Base-by-base conservation (phyloP, 202 grass and related monocot species). In the Elaeis oleifera region DNA sequence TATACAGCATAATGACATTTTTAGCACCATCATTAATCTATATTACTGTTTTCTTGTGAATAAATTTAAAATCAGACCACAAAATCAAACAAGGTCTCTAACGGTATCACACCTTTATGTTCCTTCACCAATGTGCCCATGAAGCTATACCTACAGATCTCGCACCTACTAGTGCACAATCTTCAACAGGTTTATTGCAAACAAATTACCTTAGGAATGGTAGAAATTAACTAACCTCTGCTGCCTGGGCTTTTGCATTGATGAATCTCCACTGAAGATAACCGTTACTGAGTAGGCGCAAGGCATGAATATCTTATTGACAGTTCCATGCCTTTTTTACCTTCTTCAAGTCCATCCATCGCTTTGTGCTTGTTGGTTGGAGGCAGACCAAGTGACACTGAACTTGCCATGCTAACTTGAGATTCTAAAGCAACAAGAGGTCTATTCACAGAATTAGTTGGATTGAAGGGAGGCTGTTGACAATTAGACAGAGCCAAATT, bases 191-290 rank as follows among this genome's bases (percentile, higher is more conserved):
- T 20, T 20, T 20, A 20, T 20, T 20, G 20, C 20, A 20, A 20
- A 28, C 5, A 28, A 4, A 28, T 31, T 20, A 31, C 28, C 28
- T 31, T 31, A 6, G 28, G 28, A 31, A 6, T 31, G 5, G 28
- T 31, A 31, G 0, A 60, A 56, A 49, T 17, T 16, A 56, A 49
- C 57, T 78, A 64, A 95, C 89, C 81, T 78, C 28, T 3, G 86
- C 71, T 0, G 23, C 74, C 49, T 70, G 63, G 25, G 79, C 71
- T 39, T 77, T 70, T 23, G 80, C 72, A 65, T 92, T 97, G 27
- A 85, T 18, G 53, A 92, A 82, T 50, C 77, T 84, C 66, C 80
- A 83, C 51, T 89, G 92, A 39, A 86, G 16, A 61, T 81, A 63
- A 23, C 65, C 19, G 58, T 86, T 97, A 22, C 84, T 72, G 51